Conservation (phyloP, 805 yeast species). For the Zygosaccharomyces rouxii region DNA sequence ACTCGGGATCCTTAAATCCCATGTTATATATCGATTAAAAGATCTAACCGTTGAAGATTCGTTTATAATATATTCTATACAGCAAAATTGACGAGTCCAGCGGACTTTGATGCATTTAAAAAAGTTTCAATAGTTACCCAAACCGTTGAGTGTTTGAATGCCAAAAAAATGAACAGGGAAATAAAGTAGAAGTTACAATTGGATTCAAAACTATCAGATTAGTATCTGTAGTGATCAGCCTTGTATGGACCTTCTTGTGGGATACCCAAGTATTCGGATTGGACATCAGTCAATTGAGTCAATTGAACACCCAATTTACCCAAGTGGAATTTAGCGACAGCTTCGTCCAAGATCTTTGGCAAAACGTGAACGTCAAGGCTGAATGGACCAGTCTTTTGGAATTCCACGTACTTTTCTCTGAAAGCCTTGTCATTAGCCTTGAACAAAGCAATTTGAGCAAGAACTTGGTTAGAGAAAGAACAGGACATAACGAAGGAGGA, state of each 20-base stretch:
- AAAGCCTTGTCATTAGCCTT: conserved; percentile 77
- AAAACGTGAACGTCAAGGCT: conserved; percentile 88
- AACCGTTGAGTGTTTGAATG: conserved; percentile 24
- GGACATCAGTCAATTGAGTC: conserved; percentile 68
- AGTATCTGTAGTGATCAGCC: conserved; percentile 97
- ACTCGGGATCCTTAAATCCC: background rate
- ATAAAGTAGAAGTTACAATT: background rate
- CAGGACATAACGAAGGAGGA: conserved; percentile 98
- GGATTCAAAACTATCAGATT: conserved; percentile 29
- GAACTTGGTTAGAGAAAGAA: conserved; percentile 98
- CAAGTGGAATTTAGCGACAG: conserved; percentile 96
- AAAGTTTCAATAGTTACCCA: conserved; percentile 11
- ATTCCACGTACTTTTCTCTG: conserved; percentile 80
- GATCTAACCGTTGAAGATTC: conserved; percentile 28
- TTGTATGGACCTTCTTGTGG: conserved; percentile 95
- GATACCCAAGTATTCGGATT: conserved; percentile 91
- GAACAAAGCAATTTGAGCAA: conserved; percentile 97
- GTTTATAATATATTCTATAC: conserved; percentile 11
- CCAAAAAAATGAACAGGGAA: conserved; percentile 1
- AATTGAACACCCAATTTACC: conserved; percentile 89
- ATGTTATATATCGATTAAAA: background rate
- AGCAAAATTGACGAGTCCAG: background rate
- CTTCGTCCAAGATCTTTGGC: conserved; percentile 98
- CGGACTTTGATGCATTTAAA: conserved; percentile 3
- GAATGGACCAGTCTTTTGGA: conserved; percentile 88